Conservation (phyloP, 2,329 filamentous ascomycete genomes). For the Cercospora sesami region DNA sequence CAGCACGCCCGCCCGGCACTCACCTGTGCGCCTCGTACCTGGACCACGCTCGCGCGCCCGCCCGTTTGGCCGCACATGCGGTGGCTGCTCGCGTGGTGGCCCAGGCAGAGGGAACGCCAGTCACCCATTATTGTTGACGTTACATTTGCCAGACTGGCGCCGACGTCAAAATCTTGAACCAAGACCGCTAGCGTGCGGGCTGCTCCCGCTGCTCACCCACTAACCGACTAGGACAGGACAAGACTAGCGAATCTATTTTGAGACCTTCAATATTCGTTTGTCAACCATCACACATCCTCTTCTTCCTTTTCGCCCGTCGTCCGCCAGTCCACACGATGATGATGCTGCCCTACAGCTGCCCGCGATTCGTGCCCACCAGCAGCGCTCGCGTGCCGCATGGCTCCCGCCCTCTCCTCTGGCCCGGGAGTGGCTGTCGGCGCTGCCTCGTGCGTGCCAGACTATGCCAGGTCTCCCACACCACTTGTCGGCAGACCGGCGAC, state of each 20-base stretch:
- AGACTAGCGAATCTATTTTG: too few species aligned
- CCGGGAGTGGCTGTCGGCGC: neutral
- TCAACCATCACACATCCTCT: neutral
- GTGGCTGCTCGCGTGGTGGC: neutral
- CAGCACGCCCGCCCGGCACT: slow-evolving; percentile 1
- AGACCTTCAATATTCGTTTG: neutral
- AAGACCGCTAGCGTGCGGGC: neutral
- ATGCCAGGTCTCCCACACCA: neutral
- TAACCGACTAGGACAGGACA: too few species aligned
- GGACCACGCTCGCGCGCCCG: neutral
- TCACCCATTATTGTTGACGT: neutral
- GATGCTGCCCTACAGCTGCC: neutral
- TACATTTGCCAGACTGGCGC: neutral
- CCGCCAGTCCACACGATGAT: neutral
- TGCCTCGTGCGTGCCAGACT: neutral
- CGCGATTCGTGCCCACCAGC: neutral
- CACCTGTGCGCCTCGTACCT: neutral
- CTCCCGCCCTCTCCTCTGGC: neutral
- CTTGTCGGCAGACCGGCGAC: neutral
- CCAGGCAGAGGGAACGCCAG: neutral
- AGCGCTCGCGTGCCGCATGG: neutral
- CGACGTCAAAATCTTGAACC: neutral
- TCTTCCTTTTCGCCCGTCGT: neutral
- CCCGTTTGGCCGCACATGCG: neutral
- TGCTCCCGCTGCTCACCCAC: neutral